Conservation (phyloP, 345 rosid genomes). For the Arabis alpina region DNA sequence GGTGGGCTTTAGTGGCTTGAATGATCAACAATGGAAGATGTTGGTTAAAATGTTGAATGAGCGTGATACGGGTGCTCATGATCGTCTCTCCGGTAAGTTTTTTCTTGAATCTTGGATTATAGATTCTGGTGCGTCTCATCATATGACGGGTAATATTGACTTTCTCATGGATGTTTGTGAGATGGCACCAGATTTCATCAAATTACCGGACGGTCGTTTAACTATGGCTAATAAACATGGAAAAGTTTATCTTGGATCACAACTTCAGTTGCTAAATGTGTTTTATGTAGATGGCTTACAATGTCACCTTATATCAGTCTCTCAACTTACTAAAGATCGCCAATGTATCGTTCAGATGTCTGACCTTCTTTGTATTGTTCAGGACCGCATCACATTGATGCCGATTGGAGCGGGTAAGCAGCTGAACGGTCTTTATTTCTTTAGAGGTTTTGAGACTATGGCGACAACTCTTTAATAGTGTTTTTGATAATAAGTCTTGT, state of each 20-base stretch:
- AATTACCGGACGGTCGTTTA: not conserved
- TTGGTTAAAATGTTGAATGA: not conserved
- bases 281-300: not conserved
- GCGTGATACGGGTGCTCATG: not conserved
- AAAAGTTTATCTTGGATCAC: not conserved
- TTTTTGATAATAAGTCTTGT: too few relatives aligned
- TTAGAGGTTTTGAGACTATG: not conserved
- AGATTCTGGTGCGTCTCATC: not conserved
- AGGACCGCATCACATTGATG: not conserved
- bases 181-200: not conserved
- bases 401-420: not conserved
- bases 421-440: not conserved
- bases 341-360: not conserved
- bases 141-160: not conserved
- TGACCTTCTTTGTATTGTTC: not conserved
- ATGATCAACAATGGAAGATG: not conserved
- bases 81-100: not conserved
- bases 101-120: not conserved
- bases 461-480: not conserved
- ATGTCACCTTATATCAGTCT: not conserved
- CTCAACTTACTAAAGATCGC: not conserved
- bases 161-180: not conserved
- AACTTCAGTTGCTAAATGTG: not conserved
- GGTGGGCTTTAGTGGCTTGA: not conserved
- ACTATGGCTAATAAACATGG: not conserved